Evolutionary conservation across 2,329 filamentous ascomycete species (phyloP).

Genomic region (Didymella exigua): DNA sequence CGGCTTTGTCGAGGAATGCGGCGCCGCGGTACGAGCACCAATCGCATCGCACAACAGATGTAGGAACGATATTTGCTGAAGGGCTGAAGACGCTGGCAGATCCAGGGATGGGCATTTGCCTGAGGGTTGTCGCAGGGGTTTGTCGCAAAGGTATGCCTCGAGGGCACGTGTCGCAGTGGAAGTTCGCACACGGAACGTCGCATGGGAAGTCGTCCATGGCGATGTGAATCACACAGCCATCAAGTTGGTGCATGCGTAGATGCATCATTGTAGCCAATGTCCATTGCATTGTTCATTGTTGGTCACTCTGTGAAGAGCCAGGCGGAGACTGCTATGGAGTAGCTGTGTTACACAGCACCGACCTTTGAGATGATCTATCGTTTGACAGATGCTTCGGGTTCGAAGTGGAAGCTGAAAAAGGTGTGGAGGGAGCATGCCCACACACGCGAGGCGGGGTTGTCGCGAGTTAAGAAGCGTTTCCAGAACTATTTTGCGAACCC

Average conservation of each 20-base stretch:
- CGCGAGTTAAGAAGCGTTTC: constrained; percentile 29
- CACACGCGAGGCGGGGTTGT: constrained; percentile 35
- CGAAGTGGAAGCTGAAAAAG: background rate
- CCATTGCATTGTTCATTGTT: constrained; percentile 12
- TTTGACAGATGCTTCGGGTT: background rate
- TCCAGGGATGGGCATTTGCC: background rate
- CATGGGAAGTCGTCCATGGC: background rate
- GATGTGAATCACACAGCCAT: background rate
- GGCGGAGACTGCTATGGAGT: constrained; percentile 8
- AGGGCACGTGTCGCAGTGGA: constrained; percentile 1
- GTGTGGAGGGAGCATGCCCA: constrained; percentile 11
- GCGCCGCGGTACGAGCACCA: background rate
- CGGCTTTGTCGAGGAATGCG: background rate
- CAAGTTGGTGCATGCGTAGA: background rate
- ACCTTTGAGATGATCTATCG: background rate
- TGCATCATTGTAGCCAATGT: constrained; percentile 5
- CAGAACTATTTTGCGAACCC: constrained; percentile 15
- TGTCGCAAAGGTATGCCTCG: constrained; percentile 12
- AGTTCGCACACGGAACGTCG: background rate
- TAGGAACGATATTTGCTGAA: background rate
- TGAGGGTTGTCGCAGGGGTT: constrained; percentile 1
- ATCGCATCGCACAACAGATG: background rate
- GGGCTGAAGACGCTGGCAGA: background rate
- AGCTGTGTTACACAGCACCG: constrained; percentile 7
- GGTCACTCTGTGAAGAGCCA: constrained; percentile 8